These are phyloP conservation scores for Melampsora larici-populina DNA, from an alignment of 1,284 basidiomycete genomes.

Conservation along the genomic window DNA sequence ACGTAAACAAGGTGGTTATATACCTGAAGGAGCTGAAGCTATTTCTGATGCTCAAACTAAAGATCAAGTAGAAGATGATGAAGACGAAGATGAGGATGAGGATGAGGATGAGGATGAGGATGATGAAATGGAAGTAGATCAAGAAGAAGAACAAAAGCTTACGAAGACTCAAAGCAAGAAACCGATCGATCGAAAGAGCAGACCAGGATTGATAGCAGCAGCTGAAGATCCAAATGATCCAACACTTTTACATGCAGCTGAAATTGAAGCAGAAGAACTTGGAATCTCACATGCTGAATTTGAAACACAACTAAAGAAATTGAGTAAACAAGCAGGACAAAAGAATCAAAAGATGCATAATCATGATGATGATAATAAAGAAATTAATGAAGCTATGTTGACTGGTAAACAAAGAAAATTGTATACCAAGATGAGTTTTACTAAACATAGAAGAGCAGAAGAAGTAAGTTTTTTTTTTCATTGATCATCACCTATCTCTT, in stretches of 20 bases:
- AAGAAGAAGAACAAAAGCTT: slow-evolving; percentile 22
- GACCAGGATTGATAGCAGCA: slow-evolving; percentile 60
- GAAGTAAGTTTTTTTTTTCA: no score
- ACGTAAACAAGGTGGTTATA: slow-evolving; percentile 55
- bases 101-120: slow-evolving; percentile 46
- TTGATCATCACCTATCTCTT: no score
- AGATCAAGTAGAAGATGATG: slow-evolving; percentile 54
- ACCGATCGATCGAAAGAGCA: slow-evolving; percentile 45
- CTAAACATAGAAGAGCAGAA: slow-evolving; percentile 36
- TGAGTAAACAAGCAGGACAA: slow-evolving; percentile 54
- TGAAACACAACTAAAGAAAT: slow-evolving; percentile 62
- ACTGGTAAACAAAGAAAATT: slow-evolving; percentile 36
- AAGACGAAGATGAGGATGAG: no score
- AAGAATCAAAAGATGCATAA: neutral
- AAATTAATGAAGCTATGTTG: slow-evolving; percentile 28
- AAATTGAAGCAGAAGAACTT: slow-evolving; percentile 86
- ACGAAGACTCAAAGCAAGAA: slow-evolving; percentile 6
- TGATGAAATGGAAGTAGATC: slow-evolving; percentile 12
- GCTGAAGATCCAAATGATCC: slow-evolving; percentile 64
- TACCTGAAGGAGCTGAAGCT: slow-evolving; percentile 59
- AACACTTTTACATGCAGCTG: slow-evolving; percentile 76
- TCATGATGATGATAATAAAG: slow-evolving; percentile 45
- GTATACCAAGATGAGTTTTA: slow-evolving; percentile 39
- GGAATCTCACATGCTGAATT: slow-evolving; percentile 81
- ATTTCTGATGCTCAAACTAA: slow-evolving; percentile 57